Conservation (phyloP, 495 filamentous ascomycete species). For the Trichoderma virens region DNA sequence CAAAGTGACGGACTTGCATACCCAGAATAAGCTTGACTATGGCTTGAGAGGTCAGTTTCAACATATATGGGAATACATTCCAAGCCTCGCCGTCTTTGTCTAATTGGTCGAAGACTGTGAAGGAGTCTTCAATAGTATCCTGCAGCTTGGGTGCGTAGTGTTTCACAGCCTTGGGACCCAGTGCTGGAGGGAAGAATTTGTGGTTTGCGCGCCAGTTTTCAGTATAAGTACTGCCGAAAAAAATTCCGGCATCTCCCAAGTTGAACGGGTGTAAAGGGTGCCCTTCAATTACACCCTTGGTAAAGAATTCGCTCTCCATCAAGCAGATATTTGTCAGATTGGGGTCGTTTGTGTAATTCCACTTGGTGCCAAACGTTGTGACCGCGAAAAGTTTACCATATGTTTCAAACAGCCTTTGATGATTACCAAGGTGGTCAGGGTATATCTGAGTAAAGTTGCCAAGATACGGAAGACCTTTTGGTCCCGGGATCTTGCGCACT, state of each 20-base stretch:
- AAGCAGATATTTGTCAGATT: constrained; percentile 33
- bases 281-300: constrained; percentile 41
- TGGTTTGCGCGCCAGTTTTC: constrained; percentile 40
- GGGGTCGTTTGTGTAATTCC: constrained; percentile 45
- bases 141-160: constrained; percentile 52
- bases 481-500: constrained; percentile 37
- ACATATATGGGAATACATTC: constrained; percentile 54
- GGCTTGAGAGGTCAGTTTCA: constrained; percentile 48
- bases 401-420: constrained; percentile 44
- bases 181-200: constrained; percentile 48
- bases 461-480: constrained; percentile 38
- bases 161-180: constrained; percentile 47
- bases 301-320: constrained; percentile 40
- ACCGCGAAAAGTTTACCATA: constrained; percentile 50
- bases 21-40: constrained; percentile 45
- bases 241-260: constrained; percentile 39
- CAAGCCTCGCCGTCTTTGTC: constrained; percentile 39
- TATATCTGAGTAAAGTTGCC: constrained; percentile 49
- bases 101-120: constrained; percentile 46
- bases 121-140: constrained; percentile 32
- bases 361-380: constrained; percentile 40
- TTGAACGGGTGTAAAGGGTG: constrained; percentile 45
- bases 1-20: constrained; percentile 47
- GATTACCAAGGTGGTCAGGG: constrained; percentile 52
- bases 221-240: constrained; percentile 45